Conservation (phyloP, 1,139 yeast genomes). For the Taphrina confusa region DNA sequence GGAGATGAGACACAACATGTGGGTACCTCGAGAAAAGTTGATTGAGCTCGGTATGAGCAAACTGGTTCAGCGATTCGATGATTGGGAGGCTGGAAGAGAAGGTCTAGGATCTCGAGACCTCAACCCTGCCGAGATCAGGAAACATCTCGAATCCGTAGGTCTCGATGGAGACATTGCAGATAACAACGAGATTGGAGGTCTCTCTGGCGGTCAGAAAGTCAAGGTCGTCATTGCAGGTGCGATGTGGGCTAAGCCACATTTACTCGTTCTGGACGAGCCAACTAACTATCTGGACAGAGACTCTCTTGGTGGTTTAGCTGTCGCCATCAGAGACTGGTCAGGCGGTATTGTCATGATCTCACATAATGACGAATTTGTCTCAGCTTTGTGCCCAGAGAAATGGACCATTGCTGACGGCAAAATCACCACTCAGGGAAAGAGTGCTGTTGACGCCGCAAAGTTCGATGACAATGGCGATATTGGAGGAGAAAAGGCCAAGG, state of each 20-base stretch:
- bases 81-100: conserved; percentile 97
- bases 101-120: conserved; percentile 96
- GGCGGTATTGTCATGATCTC: conserved; percentile 99
- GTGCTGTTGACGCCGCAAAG: conserved; percentile 70
- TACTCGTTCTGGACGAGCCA: conserved; percentile 95
- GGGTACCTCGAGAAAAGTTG: conserved; percentile 83
- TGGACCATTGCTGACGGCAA: conserved; percentile 95
- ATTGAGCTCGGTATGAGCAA: conserved; percentile 82
- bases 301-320: conserved; percentile 93
- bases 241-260: conserved; percentile 99
- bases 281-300: conserved; percentile 97
- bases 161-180: conserved; percentile 97
- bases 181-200: conserved; percentile 93
- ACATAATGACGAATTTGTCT: conserved; percentile 94
- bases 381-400: conserved; percentile 97
- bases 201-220: conserved; percentile 97
- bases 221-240: conserved; percentile 99
- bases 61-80: conserved; percentile 90
- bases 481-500: conserved; percentile 50
- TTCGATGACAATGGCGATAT: conserved; percentile 68
- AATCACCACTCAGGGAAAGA: conserved; percentile 78
- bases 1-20: conserved; percentile 90
- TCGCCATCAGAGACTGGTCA: conserved; percentile 95
- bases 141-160: conserved; percentile 96
- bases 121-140: conserved; percentile 85